Conservation (phyloP, 495 filamentous ascomycete genomes). For the Bombardia bombarda region DNA sequence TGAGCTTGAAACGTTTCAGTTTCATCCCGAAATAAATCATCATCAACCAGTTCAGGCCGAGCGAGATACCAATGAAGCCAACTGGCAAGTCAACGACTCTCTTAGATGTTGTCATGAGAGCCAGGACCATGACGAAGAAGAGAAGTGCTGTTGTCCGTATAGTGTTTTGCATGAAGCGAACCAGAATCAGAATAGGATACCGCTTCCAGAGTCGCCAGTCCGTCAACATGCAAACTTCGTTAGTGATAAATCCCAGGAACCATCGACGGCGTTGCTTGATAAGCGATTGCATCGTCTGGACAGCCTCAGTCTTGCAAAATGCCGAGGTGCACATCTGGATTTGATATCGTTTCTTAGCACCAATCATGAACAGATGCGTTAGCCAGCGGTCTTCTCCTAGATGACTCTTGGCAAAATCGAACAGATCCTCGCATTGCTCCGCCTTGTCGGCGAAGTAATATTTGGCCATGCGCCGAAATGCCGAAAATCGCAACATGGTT, state of each 20-base stretch:
- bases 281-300: conserved; percentile 77
- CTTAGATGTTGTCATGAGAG: conserved; percentile 77
- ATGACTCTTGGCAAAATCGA: conserved; percentile 94
- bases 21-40: conserved; percentile 94
- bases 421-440: conserved; percentile 91
- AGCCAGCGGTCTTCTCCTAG: conserved; percentile 95
- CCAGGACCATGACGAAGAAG: conserved; percentile 92
- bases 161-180: conserved; percentile 94
- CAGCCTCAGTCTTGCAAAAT: conserved; percentile 97
- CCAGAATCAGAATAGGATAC: conserved; percentile 81
- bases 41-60: conserved; percentile 88
- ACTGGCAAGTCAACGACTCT: conserved; percentile 72
- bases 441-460: conserved; percentile 99
- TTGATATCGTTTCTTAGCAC: conserved; percentile 83
- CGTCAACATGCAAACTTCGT: conserved; percentile 97
- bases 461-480: conserved; percentile 94
- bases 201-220: conserved; percentile 85
- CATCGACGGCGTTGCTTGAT: conserved; percentile 93
- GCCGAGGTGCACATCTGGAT: conserved; percentile 96
- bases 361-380: conserved; percentile 98
- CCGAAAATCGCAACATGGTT: conserved; percentile 92
- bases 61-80: conserved; percentile 90
- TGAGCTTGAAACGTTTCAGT: conserved; percentile 83
- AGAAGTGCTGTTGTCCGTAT: conserved; percentile 92
- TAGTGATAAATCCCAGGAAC: conserved; percentile 98